Evolutionary conservation across 2,329 filamentous ascomycete genomes (phyloP).

Genomic region (Diaporthe sp.): DNA sequence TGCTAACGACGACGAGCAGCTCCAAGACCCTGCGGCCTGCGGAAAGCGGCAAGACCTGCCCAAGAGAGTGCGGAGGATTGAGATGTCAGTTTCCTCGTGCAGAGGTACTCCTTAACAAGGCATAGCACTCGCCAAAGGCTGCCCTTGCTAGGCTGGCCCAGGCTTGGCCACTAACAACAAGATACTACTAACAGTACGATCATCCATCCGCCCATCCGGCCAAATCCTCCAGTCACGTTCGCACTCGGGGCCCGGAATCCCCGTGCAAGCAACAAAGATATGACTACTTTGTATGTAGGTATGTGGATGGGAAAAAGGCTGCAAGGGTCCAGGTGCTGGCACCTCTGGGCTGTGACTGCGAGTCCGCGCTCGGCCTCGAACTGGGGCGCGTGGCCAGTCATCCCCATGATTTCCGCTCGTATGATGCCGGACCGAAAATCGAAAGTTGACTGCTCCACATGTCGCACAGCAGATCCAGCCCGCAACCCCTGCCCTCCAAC

Average conservation of each 20-base stretch:
- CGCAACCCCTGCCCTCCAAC: slow-evolving; percentile 22
- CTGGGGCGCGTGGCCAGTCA: slow-evolving; percentile 15
- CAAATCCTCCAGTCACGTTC: neutral
- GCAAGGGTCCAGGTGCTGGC: neutral
- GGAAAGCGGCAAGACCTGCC: neutral
- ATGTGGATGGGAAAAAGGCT: no score
- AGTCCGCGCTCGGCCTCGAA: slow-evolving; percentile 32
- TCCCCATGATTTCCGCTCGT: slow-evolving; percentile 35
- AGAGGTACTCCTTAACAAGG: slow-evolving; percentile 16
- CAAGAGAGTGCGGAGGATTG: neutral
- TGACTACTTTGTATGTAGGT: no score
- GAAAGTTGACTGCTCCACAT: slow-evolving; percentile 42
- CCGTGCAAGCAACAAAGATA: neutral
- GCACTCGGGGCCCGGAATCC: neutral
- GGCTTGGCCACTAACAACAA: neutral
- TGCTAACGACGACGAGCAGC: slow-evolving; percentile 5
- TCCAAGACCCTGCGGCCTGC: neutral
- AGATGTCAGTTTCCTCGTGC: neutral
- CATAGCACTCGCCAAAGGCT: neutral
- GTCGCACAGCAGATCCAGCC: slow-evolving; percentile 38
- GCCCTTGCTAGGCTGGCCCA: neutral
- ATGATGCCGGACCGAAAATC: slow-evolving; percentile 41
- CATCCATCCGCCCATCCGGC: neutral
- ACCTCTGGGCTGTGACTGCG: neutral
- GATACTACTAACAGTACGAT: neutral